Evolutionary conservation across 306 rosid species (phyloP).

Genomic region (Gastrolobium villosum): DNA sequence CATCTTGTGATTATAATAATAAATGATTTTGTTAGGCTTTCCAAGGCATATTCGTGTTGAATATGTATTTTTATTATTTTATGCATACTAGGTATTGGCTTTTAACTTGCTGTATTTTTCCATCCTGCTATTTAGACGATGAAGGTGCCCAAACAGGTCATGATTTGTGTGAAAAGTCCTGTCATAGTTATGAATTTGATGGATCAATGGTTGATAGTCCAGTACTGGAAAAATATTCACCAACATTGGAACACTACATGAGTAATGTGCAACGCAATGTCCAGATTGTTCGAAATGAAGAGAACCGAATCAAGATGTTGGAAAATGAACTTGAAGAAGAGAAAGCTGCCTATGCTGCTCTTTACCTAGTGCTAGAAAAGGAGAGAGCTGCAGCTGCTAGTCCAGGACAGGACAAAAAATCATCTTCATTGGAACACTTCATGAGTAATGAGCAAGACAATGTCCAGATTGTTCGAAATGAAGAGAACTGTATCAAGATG

Average conservation of each 20-base stretch:
- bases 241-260: no score
- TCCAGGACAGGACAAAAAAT: constrained; percentile 46
- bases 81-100: constrained; percentile 36
- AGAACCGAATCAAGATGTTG: no score
- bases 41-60: background rate
- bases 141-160: constrained; percentile 46
- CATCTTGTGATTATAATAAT: constrained; percentile 29
- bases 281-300: no score
- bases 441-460: constrained; percentile 40
- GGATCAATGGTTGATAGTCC: constrained; percentile 56
- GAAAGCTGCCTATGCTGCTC: constrained; percentile 69
- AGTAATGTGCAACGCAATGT: no score
- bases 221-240: no score
- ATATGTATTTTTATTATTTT: constrained; percentile 5
- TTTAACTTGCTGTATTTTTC: constrained; percentile 42
- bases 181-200: constrained; percentile 60
- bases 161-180: constrained; percentile 55
- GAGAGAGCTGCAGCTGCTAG: constrained; percentile 93
- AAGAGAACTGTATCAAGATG: constrained; percentile 52
- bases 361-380: constrained; percentile 89
- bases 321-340: constrained; percentile 59
- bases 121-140: constrained; percentile 51
- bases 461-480: constrained; percentile 51
- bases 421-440: constrained; percentile 48
- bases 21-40: constrained; percentile 15